These are phyloP conservation scores for Trypanosoma conorhini DNA, from an alignment of 208 protist species.

Conservation along the genomic window DNA sequence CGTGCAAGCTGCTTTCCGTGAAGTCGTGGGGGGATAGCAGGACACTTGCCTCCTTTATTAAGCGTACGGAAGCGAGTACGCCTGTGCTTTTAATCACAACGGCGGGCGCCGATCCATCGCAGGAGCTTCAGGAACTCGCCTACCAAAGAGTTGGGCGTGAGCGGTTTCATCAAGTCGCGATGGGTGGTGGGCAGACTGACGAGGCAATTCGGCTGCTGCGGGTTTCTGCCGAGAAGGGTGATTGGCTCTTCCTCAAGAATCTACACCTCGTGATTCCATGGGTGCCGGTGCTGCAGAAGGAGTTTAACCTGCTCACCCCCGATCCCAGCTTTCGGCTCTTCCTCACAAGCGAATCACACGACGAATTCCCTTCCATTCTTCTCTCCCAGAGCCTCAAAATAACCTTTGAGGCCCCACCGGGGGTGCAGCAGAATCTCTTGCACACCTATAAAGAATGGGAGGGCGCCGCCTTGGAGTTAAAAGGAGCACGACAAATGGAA, in stretches of 20 bases:
- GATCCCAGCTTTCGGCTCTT: slow-evolving; percentile 94
- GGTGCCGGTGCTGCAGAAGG: slow-evolving; percentile 93
- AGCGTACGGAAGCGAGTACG: slow-evolving; percentile 50
- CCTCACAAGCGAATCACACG: slow-evolving; percentile 96
- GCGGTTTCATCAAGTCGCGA: slow-evolving; percentile 93
- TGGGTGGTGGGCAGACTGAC: slow-evolving; percentile 96
- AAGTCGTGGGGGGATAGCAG: slow-evolving; percentile 73
- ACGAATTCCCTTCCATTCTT: slow-evolving; percentile 94
- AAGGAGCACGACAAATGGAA: slow-evolving; percentile 74
- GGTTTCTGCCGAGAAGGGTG: slow-evolving; percentile 69
- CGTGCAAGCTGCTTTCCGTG: slow-evolving; percentile 77
- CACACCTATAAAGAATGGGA: slow-evolving; percentile 93
- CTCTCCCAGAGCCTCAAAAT: slow-evolving; percentile 96
- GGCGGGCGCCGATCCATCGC: slow-evolving; percentile 95
- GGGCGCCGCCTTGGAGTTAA: slow-evolving; percentile 51
- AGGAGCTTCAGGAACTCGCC: slow-evolving; percentile 92
- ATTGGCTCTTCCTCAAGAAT: slow-evolving; percentile 98
- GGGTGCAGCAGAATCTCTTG: slow-evolving; percentile 95
- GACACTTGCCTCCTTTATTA: slow-evolving; percentile 52
- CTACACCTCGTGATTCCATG: slow-evolving; percentile 96
- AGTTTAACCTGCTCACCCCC: slow-evolving; percentile 83
- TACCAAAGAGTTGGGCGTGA: slow-evolving; percentile 72
- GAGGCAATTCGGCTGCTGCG: slow-evolving; percentile 87
- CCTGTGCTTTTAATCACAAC: slow-evolving; percentile 96
- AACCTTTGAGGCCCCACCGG: slow-evolving; percentile 96